Evolutionary conservation across 805 yeast genomes (phyloP).

Genomic region (Candida oleophila): DNA sequence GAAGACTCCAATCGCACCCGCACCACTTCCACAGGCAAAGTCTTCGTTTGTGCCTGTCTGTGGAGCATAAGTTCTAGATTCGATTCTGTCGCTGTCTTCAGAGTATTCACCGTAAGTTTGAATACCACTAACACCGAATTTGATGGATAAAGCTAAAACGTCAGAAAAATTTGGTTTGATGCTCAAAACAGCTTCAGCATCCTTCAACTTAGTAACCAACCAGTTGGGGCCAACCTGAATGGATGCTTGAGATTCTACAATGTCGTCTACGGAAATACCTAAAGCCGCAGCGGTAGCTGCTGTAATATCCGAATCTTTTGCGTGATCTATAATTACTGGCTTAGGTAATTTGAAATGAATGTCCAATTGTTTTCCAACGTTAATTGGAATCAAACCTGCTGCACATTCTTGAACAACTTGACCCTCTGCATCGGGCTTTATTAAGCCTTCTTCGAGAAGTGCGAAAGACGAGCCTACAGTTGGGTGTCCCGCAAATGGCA

Average conservation of each 20-base stretch:
- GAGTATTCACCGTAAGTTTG: constrained; percentile 37
- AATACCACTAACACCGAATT: constrained; percentile 30
- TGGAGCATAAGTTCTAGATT: constrained; percentile 46
- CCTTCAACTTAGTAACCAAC: constrained; percentile 35
- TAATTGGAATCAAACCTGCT: constrained; percentile 41
- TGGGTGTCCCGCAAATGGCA: constrained; percentile 69
- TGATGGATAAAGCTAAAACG: constrained; percentile 16
- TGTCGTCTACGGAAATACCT: constrained; percentile 7
- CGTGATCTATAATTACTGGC: constrained; percentile 10
- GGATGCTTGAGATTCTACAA: constrained; percentile 20
- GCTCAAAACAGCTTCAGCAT: constrained; percentile 29
- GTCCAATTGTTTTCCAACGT: constrained; percentile 13
- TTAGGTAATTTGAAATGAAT: constrained; percentile 31
- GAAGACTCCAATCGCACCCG: constrained; percentile 28
- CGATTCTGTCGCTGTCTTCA: constrained; percentile 17
- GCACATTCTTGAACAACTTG: constrained; percentile 44
- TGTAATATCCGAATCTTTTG: constrained; percentile 6
- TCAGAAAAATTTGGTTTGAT: constrained; percentile 28
- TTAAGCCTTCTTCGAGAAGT: constrained; percentile 35
- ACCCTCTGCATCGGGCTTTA: constrained; percentile 19
- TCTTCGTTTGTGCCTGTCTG: constrained; percentile 40
- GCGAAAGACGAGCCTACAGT: constrained; percentile 54
- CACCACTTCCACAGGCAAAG: constrained; percentile 56
- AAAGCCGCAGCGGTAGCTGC: constrained; percentile 10
- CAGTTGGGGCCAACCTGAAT: constrained; percentile 49